A percentile compares a stretch with the other conserved stretches of the same genome.
Evolutionary conservation across 2,329 filamentous ascomycete genomes (phyloP).

Genomic region (Didymella glomerata): DNA sequence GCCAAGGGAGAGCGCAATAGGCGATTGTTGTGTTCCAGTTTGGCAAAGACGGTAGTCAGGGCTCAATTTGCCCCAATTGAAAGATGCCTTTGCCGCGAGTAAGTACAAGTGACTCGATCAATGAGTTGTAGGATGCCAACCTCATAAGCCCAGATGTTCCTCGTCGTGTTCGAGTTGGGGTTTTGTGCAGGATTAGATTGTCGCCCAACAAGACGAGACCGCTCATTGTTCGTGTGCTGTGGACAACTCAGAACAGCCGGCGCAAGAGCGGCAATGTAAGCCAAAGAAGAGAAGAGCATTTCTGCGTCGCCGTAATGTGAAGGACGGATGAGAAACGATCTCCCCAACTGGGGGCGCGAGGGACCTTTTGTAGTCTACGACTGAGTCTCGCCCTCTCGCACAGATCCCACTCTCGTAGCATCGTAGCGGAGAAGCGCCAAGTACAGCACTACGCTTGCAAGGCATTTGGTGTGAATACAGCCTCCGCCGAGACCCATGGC

Average conservation of each 20-base stretch:
- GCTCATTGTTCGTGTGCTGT: constrained; percentile 28
- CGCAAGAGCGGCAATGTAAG: constrained; percentile 17
- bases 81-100: constrained; percentile 35
- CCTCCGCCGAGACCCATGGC: constrained; percentile 4
- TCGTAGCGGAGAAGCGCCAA: constrained; percentile 6
- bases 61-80: constrained; percentile 53
- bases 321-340: background rate
- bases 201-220: constrained; percentile 17
- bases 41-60: constrained; percentile 58
- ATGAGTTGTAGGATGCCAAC: constrained; percentile 5
- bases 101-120: constrained; percentile 44
- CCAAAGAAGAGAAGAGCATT: constrained; percentile 27
- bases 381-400: background rate
- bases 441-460: background rate
- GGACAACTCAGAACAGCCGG: constrained; percentile 23
- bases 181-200: constrained; percentile 15
- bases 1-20: constrained; percentile 55
- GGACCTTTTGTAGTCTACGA: background rate
- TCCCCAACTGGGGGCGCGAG: background rate
- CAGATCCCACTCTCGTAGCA: background rate
- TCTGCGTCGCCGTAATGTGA: background rate
- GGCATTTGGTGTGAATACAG: background rate
- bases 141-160: constrained; percentile 32
- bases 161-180: constrained; percentile 22
- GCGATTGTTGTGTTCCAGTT: constrained; percentile 61